phyloP scores from a whole-genome alignment of 345 rosid species.

The Laguncularia racemosa region DNA sequence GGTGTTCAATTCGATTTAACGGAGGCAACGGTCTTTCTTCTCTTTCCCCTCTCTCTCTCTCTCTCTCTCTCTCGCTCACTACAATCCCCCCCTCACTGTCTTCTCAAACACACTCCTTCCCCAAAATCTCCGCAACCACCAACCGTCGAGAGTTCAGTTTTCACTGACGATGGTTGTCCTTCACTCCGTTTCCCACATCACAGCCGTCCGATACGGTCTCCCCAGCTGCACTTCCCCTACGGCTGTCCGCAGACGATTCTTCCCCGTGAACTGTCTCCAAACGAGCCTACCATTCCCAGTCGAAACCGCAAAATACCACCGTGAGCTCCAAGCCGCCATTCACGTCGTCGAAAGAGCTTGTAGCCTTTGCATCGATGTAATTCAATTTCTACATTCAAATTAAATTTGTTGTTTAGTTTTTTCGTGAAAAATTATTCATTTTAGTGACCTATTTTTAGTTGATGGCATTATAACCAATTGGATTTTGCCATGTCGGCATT shows the following conservation, averaged over 20 bases:
- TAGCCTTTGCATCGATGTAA: constrained; percentile 69
- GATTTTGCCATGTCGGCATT: too few relatives aligned
- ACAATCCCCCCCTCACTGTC: too few relatives aligned
- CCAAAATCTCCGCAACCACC: too few relatives aligned
- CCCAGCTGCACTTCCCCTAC: constrained; percentile 11
- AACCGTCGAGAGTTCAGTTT: too few relatives aligned
- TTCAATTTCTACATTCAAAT: background rate
- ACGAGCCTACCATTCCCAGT: constrained; percentile 54
- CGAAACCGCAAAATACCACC: constrained; percentile 55
- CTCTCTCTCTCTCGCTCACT: background rate
- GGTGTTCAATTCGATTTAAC: too few relatives aligned
- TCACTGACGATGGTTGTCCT: constrained; percentile 43
- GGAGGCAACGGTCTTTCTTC: too few relatives aligned
- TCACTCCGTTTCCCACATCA: constrained; percentile 24
- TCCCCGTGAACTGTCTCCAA: constrained; percentile 47
- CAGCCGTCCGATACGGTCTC: constrained; percentile 27
- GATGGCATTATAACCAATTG: too few relatives aligned
- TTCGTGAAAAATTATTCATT: too few relatives aligned
- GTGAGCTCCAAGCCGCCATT: constrained; percentile 68
- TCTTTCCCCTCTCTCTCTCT: background rate
- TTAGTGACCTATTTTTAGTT: too few relatives aligned
- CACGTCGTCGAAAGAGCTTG: constrained; percentile 76
- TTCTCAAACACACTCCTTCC: too few relatives aligned
- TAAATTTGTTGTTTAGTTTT: too few relatives aligned
- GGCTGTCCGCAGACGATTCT: constrained; percentile 19